These are phyloP conservation scores for Lecanosticta acicola DNA, from an alignment of 2,329 filamentous ascomycete genomes.

Conservation along the genomic window DNA sequence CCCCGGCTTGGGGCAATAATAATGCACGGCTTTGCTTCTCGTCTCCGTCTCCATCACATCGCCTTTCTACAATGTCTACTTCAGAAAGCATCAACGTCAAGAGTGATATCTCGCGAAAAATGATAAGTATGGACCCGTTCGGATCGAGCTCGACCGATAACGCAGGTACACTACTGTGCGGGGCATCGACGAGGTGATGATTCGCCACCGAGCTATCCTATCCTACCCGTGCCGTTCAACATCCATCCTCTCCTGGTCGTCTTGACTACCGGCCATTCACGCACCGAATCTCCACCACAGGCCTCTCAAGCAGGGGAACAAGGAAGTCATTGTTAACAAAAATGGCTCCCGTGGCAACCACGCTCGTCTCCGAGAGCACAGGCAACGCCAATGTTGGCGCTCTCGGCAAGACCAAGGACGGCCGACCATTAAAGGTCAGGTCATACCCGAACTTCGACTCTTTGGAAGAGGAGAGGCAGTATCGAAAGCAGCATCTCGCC, in stretches of 20 bases:
- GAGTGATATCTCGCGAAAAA: no score
- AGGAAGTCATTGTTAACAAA: neutral
- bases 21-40: no score
- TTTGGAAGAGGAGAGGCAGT: conserved; percentile 36
- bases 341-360: conserved; percentile 38
- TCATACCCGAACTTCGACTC: conserved; percentile 40
- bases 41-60: no score
- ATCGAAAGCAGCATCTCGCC: conserved; percentile 40
- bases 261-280: no score
- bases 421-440: conserved; percentile 43
- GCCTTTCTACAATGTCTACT: no score
- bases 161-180: neutral
- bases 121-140: no score
- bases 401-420: conserved; percentile 43
- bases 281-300: no score
- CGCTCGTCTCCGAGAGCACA: conserved; percentile 32
- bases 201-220: neutral
- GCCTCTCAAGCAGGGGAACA: no score
- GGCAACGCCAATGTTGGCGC: conserved; percentile 42
- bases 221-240: no score
- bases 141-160: neutral
- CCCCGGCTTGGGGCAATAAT: no score
- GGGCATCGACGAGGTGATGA: neutral
- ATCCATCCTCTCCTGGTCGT: no score
- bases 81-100: no score